Conservation (phyloP, 768 basidiomycete genomes). For the Suillus bovinus region DNA sequence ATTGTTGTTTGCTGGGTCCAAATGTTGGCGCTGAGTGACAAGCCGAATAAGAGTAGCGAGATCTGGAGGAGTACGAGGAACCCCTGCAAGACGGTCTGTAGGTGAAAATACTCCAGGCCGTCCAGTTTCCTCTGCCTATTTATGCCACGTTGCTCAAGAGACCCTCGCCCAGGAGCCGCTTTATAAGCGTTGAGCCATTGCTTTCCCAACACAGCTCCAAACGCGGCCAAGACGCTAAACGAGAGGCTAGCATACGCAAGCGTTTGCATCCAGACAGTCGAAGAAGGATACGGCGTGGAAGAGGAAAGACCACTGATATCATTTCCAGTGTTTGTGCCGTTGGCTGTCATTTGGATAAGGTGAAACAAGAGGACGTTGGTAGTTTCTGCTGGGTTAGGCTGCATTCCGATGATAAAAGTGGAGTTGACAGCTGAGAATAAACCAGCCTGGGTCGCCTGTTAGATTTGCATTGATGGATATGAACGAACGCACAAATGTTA, state of each 20-base stretch:
- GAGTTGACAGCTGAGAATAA: constrained; percentile 39
- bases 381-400: constrained; percentile 24
- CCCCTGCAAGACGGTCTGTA: background rate
- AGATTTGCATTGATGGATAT: background rate
- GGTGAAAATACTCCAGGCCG: background rate
- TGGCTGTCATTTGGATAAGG: background rate
- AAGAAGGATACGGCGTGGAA: background rate
- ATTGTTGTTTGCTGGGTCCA: constrained; percentile 1
- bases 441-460: constrained; percentile 32
- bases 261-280: background rate
- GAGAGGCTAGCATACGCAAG: background rate
- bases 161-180: background rate
- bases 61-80: constrained; percentile 5
- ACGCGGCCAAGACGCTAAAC: background rate
- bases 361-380: constrained; percentile 22
- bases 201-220: background rate
- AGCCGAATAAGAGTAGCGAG: constrained; percentile 12
- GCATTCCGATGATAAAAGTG: constrained; percentile 37
- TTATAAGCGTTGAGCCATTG: background rate
- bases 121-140: background rate
- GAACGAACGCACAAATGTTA: constrained; percentile 19
- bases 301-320: background rate
- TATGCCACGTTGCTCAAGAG: background rate
- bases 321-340: background rate
- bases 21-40: constrained; percentile 13